A percentile compares a stretch with the other conserved stretches of the same genome.
Conservation (phyloP, 2,329 filamentous ascomycete species). For the Aspergillus texensis region DNA sequence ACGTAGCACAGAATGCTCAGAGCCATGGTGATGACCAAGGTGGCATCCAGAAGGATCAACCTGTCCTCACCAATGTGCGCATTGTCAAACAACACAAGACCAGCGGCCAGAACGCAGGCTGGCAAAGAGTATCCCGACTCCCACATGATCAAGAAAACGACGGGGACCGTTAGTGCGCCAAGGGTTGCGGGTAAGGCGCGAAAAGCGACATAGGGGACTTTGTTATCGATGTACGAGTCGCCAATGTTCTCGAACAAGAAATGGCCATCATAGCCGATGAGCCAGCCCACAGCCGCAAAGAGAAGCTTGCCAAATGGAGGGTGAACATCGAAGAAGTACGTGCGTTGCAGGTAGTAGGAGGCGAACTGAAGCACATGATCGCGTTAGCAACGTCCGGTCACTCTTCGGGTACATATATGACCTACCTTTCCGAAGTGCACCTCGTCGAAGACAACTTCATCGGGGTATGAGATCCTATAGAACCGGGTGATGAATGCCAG, state of each 20-base stretch:
- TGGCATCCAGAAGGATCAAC: slow-evolving; percentile 91
- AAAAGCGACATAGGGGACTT: slow-evolving; percentile 95
- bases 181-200: slow-evolving; percentile 89
- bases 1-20: slow-evolving; percentile 92
- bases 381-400: slow-evolving; percentile 22
- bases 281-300: slow-evolving; percentile 95
- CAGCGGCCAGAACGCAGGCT: slow-evolving; percentile 82
- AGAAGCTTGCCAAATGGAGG: slow-evolving; percentile 97
- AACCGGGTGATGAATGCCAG: slow-evolving; percentile 91
- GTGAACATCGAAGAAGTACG: slow-evolving; percentile 99
- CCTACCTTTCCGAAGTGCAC: slow-evolving; percentile 98
- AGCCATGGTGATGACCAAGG: slow-evolving; percentile 93
- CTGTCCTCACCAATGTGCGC: slow-evolving; percentile 96
- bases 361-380: slow-evolving; percentile 43
- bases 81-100: slow-evolving; percentile 91
- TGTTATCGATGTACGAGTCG: slow-evolving; percentile 95
- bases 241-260: slow-evolving; percentile 99
- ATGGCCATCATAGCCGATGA: slow-evolving; percentile 93
- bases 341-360: slow-evolving; percentile 85
- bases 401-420: slow-evolving; percentile 6
- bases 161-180: slow-evolving; percentile 89
- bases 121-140: slow-evolving; percentile 97
- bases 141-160: slow-evolving; percentile 98
- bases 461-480: slow-evolving; percentile 92
- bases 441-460: slow-evolving; percentile 98